Base-by-base conservation (phyloP, 768 basidiomycete genomes). In the Boletus eberwhitei region DNA sequence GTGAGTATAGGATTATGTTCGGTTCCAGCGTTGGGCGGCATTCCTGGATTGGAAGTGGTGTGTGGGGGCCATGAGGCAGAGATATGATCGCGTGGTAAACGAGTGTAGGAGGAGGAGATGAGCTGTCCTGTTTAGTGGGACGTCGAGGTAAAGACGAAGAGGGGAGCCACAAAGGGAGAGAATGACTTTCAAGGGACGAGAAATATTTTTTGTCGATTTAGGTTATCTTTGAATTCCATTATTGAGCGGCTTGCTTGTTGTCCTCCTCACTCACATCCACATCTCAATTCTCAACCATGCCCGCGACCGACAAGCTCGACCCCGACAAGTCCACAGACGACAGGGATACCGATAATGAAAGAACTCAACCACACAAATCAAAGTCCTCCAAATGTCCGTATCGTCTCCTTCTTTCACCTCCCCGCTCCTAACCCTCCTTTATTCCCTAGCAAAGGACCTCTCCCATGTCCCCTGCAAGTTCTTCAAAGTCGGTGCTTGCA, bases 391-490 rank as follows among this genome's bases (percentile, higher is more conserved):
- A 74, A 62, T 61, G 73, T 73, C 32, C 34, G 48, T 61, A 47
- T 60, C 36, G 35, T 47, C 50, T 59, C 55, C 50, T 31, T 34
- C 46, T 26, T 22, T 14, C 26, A 2, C 35, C 16, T n/a, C 35
- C 1, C 31, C 36, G 0, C 34, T 42, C 46, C 53, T 55, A 1
- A 52, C 55, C 32, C 17, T 7, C 8, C 6, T 0, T 7, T 17
- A 2, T 22, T 46, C 12, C 21, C n/a, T 68, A 87, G 87, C 86
- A 47, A 92, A 93, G 71, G 91, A 93, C 69, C 81, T 98, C 52
- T 91, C 90, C 3, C 94, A 97, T 78, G 96, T 98, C 14, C 95
- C 95, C 2, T 98, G 96, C 77, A 91, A 96, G 75, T 98, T 98
- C 82, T 97, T 86, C 84, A 91, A 89, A 67, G 88, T 91, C 59